These are phyloP conservation scores for Metschnikowia arizonensis DNA, from an alignment of 805 yeast species.

Conservation along the genomic window DNA sequence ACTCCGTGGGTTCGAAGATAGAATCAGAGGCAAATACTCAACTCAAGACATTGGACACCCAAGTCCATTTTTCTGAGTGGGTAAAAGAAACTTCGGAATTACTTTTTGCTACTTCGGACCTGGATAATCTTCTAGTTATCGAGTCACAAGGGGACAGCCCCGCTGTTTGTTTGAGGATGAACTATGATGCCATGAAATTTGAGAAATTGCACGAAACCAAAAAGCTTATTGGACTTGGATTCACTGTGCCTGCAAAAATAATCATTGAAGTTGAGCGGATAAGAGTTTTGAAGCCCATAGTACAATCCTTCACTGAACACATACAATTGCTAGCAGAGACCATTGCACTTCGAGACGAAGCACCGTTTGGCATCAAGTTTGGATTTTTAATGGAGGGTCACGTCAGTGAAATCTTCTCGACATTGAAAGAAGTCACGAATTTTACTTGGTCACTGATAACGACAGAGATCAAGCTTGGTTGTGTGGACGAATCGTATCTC, in stretches of 20 bases:
- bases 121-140: slow-evolving; percentile 5
- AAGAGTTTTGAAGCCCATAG: slow-evolving; percentile 53
- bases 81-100: slow-evolving; percentile 17
- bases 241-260: slow-evolving; percentile 54
- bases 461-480: slow-evolving; percentile 20
- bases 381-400: slow-evolving; percentile 39
- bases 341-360: slow-evolving; percentile 16
- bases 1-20: slow-evolving; percentile 54
- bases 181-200: slow-evolving; percentile 3
- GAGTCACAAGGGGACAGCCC: not conserved
- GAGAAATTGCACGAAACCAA: slow-evolving; percentile 8
- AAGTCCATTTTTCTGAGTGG: slow-evolving; percentile 49
- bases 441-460: slow-evolving; percentile 12
- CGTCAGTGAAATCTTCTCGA: slow-evolving; percentile 27
- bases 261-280: slow-evolving; percentile 46
- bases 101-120: not conserved
- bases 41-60: slow-evolving; percentile 43
- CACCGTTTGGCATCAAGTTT: slow-evolving; percentile 39
- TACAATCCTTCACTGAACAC: slow-evolving; percentile 51
- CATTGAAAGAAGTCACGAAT: slow-evolving; percentile 9
- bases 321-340: slow-evolving; percentile 37
- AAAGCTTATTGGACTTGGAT: slow-evolving; percentile 35
- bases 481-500: slow-evolving; percentile 17
- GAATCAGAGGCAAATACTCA: slow-evolving; percentile 46
- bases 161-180: slow-evolving; percentile 2